Percentiles rank a stretch among this genome's conserved stretches.
Evolutionary conservation across 768 basidiomycete species (phyloP).

Genomic region (Tulasnella sp.): DNA sequence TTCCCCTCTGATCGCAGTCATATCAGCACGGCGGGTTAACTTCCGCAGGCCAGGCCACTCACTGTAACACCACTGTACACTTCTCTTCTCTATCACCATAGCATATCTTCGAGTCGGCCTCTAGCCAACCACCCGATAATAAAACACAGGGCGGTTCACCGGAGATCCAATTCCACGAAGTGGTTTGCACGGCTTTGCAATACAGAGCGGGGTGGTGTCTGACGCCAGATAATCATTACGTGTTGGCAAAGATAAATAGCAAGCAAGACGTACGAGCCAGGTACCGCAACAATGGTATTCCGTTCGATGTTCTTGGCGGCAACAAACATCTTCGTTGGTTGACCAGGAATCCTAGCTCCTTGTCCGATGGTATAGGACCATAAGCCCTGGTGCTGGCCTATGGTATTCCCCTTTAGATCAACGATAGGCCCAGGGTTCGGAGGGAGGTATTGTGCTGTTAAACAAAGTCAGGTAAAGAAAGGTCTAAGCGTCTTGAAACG

Average conservation of each 20-base stretch:
- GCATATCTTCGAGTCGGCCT: background rate
- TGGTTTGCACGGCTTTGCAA: conserved; percentile 26
- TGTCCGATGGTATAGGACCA: conserved; percentile 86
- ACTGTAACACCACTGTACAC: conserved; percentile 30
- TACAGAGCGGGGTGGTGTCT: conserved; percentile 54
- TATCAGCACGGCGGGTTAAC: conserved; percentile 21
- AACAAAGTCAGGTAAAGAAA: background rate
- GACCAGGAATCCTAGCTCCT: conserved; percentile 51
- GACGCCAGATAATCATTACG: background rate
- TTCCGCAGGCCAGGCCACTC: background rate
- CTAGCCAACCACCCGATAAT: background rate
- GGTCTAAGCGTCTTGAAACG: background rate
- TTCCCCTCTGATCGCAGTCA: conserved; percentile 21
- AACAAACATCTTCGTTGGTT: conserved; percentile 55
- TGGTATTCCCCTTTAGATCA: conserved; percentile 39
- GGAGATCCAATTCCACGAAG: conserved; percentile 71
- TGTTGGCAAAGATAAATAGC: conserved; percentile 20
- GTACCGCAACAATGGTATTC: conserved; percentile 67
- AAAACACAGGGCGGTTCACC: conserved; percentile 26
- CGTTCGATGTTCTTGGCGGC: conserved; percentile 47
- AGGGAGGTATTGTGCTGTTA: conserved; percentile 60
- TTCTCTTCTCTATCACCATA: conserved; percentile 36
- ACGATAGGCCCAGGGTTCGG: conserved; percentile 60
- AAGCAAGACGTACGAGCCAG: conserved; percentile 39
- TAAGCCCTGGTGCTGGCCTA: conserved; percentile 58